Base-by-base conservation (phyloP, 345 rosid species). In the Pistacia integerrima region DNA sequence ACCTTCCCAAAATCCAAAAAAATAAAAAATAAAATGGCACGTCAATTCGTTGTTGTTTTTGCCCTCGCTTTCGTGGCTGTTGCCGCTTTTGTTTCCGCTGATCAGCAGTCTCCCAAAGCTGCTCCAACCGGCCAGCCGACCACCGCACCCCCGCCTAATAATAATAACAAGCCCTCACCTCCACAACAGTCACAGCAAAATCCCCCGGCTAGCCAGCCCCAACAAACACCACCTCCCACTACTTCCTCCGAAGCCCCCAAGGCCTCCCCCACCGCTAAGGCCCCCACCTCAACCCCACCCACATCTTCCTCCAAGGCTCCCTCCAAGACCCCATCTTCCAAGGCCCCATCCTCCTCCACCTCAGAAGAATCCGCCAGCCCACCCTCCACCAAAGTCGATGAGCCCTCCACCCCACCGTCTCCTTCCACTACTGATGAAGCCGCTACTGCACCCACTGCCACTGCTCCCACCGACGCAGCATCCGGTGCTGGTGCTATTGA, bases 71-170 rank as follows among this genome's bases (percentile, higher is more conserved):
- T 58, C 56, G 36, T 86, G 63, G 82, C 52, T 5, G 61, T 82
- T n/a, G 88, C 68, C 4, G 73, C 67, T 2, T 76, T n/a, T 9
- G 86, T 78, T 16, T 83, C 89, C 1, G 87, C 85, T 0, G 81
- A 83, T 0, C 62, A 84, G 0, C 70, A 86, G 55, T 10, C 60
- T 28, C 38, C 77, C 13, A 18, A n/a, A 1, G 14, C 62, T 12
- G 12, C 77, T 14, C 12, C 69, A 3, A 48, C 80, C 22, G 57
- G 57, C 0, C 18, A 16, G 18, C 57, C 57, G 5, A 16, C 16
- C 18, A 16, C 57, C 6, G 57, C 57, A 54, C 11, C 54, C 2
- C 54, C 54, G 13, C 13, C 13, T 9, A 49, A 46, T 46, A 6
- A 46, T 5, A 46, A 49, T 49, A 13, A 3, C 13, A 30, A 30